Base-by-base conservation (phyloP, 2,329 filamentous ascomycete genomes). In the Furcasterigmium sp. region DNA sequence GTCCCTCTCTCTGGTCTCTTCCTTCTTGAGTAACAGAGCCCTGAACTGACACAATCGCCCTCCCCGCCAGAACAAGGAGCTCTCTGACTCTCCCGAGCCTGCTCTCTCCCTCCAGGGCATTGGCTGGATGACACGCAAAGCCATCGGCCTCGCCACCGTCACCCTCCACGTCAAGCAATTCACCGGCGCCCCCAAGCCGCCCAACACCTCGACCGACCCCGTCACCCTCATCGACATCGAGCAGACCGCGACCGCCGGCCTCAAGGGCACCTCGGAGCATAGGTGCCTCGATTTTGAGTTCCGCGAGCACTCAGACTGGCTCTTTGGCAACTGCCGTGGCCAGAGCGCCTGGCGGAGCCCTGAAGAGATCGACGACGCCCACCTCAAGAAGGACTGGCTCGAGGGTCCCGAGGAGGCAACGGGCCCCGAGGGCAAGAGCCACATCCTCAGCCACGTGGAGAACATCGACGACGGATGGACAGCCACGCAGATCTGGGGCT, bases 281-380 rank as follows among this genome's bases (percentile, higher is more conserved):
- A 76, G 78, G 46, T 75, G 69, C 57, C 55, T 76, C 41, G 76
- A 81, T 67, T 57, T 63, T 59, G 53, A 53, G 42, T 62, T 53
- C 52, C 82, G 84, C 53, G 75, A 78, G 49, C 87, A 91, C 69
- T 69, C 68, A 19, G 89, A 95, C 70, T 83, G 82, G 72, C 77
- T 95, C 52, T 95, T 94, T 61, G 90, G 90, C 46, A 68, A 66
- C 43, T 75, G 93, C 49, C 69, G 70, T 41, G 87, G 85, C 45
- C 73, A 72, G 47, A 78, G 74, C 35, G 64, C 69, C 37, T 81
- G 74, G 59, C 52, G 78, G 46, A 58, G 54, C 10, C 57, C 65
- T 17, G 69, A 64, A 15, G 71, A 75, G 15, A 61, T 80, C 29
- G 60, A 68, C n/a, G 78, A 83, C 54, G 76, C 70, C 5, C 78